phyloP scores from a whole-genome alignment of 306 rosid species.

The Cucurbita maxima region DNA sequence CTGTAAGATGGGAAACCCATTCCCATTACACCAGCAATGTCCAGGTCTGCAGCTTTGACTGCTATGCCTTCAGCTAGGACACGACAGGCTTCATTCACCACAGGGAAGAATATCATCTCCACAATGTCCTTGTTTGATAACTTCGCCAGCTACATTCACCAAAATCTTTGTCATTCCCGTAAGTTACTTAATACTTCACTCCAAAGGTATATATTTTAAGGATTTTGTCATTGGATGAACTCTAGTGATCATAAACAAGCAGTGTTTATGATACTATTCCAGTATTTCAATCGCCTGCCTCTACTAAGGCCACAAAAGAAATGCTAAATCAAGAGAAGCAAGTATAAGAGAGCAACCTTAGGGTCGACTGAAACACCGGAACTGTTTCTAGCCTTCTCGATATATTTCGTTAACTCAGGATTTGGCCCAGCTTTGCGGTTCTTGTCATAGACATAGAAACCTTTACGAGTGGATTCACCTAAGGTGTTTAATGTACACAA shows the following conservation, averaged over 20 bases:
- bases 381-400: constrained; percentile 68
- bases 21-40: constrained; percentile 71
- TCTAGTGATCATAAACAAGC: background rate
- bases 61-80: constrained; percentile 89
- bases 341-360: constrained; percentile 33
- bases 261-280: background rate
- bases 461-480: constrained; percentile 72
- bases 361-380: constrained; percentile 60
- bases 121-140: constrained; percentile 63
- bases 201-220: background rate
- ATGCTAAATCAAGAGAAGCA: background rate
- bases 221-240: background rate
- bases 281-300: background rate
- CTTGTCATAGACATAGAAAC: constrained; percentile 68
- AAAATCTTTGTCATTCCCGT: too few species aligned
- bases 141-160: constrained; percentile 39
- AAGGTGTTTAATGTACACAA: background rate
- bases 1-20: constrained; percentile 99
- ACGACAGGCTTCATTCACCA: constrained; percentile 93
- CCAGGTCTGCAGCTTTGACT: constrained; percentile 84
- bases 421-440: constrained; percentile 71
- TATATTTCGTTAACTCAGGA: constrained; percentile 64
- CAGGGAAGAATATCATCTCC: constrained; percentile 90
- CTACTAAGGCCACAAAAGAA: background rate
- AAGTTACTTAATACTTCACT: background rate